Base-by-base conservation (phyloP, 2,329 filamentous ascomycete genomes). In the Fusarium dimerum region DNA sequence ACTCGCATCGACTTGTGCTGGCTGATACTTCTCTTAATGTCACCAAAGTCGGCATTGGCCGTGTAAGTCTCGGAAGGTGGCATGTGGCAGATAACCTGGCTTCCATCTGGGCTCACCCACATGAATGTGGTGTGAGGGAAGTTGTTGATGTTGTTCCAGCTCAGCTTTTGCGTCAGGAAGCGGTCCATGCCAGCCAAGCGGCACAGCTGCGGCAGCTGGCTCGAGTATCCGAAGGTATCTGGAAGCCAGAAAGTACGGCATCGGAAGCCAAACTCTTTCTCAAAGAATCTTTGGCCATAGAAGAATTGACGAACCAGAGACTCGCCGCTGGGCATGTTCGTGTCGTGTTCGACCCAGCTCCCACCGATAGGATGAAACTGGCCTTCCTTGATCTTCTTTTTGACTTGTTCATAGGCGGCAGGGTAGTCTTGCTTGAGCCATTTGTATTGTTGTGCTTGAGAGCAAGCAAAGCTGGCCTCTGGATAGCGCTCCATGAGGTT, bases 81-180 rank as follows among this genome's bases (percentile, higher is more conserved):
- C 94, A 99, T 99, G 68, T 99, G 94, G 71, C 93, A 97, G 56
- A 99, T 85, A 60, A 99, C 94, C 68, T 97, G 94, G 66, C 90
- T 96, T 52, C 94, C 93, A 70, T 99, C 94, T 13, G 97, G 83
- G 12, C 92, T 85, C 32, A 99, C 92, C 94, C 94, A 99, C 73
- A 96, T 96, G 80, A 99, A 99, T 0, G 94, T 97, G 6, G 94
- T 97, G 69, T 97, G 94, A 0, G 94, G 94, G 75, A 97, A 99
- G 68, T 89, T 96, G 76, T 97, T 97, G 81, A 97, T 97, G 71
- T 97, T 97, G 78, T 97, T 97, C 94, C 94, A 99, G 78, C 93
- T 97, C 54, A 99, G 79, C 76, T 99, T 99, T 73, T 99, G 94
- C 0, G 94, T 99, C 66, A 99, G 88, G 78, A 99, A 99, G 34